Conservation (phyloP, 2,329 filamentous ascomycete species). For the Neocucurbitaria cava region DNA sequence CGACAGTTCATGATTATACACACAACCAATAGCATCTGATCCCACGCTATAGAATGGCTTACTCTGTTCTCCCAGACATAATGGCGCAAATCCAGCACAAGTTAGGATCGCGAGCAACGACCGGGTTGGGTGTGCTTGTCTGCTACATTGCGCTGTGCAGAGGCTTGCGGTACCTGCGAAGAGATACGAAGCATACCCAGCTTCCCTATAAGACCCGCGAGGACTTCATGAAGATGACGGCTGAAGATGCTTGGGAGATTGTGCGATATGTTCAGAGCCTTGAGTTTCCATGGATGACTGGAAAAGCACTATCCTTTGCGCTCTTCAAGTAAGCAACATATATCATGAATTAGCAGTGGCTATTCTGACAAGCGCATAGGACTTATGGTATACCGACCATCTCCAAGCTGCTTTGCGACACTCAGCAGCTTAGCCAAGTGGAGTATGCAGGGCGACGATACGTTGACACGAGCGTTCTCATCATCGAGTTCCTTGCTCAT, state of each 20-base stretch:
- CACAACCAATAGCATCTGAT: not conserved
- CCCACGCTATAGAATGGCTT: not conserved
- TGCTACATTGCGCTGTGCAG: conserved; percentile 45
- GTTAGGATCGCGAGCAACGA: conserved; percentile 6
- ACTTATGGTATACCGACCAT: conserved; percentile 49
- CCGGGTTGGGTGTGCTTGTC: conserved; percentile 13
- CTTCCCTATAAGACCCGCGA: conserved; percentile 55
- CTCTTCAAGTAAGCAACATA: conserved; percentile 56
- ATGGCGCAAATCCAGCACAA: not conserved
- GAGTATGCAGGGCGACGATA: conserved; percentile 36
- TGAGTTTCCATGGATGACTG: conserved; percentile 63
- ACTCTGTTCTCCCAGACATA: not conserved
- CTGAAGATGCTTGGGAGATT: conserved; percentile 61
- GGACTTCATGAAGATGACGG: conserved; percentile 61
- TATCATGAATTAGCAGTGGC: not conserved
- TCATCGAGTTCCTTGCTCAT: conserved; percentile 38
- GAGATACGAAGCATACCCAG: conserved; percentile 50
- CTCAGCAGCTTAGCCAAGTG: conserved; percentile 36
- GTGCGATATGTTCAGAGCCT: conserved; percentile 54
- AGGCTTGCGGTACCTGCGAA: conserved; percentile 47
- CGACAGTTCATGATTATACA: no score
- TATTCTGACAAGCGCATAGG: conserved; percentile 10
- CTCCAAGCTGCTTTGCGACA: conserved; percentile 44
- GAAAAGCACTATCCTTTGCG: conserved; percentile 64
- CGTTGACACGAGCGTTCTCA: conserved; percentile 43